Base-by-base conservation (phyloP, 345 rosid genomes). In the Pistacia integerrima region DNA sequence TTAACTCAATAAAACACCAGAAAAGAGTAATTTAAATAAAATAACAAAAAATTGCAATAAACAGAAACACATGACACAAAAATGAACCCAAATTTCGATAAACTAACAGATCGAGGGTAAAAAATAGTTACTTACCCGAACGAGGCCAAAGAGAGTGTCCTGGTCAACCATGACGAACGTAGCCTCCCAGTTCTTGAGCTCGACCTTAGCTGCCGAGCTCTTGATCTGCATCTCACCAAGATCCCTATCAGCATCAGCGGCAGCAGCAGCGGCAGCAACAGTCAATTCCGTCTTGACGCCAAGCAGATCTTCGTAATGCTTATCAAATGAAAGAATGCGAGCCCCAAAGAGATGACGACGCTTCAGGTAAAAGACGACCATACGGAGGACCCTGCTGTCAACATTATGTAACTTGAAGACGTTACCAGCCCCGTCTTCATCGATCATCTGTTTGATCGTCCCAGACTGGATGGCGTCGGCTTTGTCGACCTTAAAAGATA, bases 401-500 rank as follows among this genome's bases (percentile, higher is more conserved):
- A 30, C 33, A 1, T 30, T 87, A 0, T 92, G 96, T 35, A 94
- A 55, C 0, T 94, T 96, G 70, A 92, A 83, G 8, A 78, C 94
- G 78, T 74, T 78, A 82, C 92, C 78, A 30, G 2, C 87, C 81
- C 97, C 83, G 74, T 70, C 86, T 57, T 91, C 97, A 69, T 92
- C 94, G 74, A 91, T 84, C 90, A 85, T 77, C 76, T 91, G 88
- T 25, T 86, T 90, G 61, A 94, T 92, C 76, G 88, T 87, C 77
- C 81, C 86, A 8, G 92, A 89, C 79, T 87, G 84, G 35, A 72
- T 55, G n/a, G 94, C 97, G 79, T 92, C 97, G 38, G 78, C 79
- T 76, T 85, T 83, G 0, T 86, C 94, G 30, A 92, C 88, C 83
- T 88, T 91, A 79, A 94, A 92, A 0, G 85, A 51, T 80, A 84